Evolutionary conservation across 2,329 filamentous ascomycete genomes (phyloP).

Genomic region (Diplocarpon rosae): DNA sequence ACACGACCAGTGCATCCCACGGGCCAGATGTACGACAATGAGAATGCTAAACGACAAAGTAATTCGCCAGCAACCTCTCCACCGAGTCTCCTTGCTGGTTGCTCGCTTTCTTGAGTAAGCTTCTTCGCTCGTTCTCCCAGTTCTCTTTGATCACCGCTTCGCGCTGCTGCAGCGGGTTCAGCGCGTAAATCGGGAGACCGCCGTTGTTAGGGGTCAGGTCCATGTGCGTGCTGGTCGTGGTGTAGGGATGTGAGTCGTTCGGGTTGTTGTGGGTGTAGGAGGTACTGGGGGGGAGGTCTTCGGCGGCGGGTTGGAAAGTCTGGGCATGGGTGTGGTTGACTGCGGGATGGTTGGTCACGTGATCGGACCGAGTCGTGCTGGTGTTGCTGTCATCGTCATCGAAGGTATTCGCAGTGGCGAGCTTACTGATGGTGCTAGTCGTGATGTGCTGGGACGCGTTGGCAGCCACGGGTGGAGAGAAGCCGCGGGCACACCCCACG

Average conservation of each 20-base stretch:
- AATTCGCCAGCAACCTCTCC: slow-evolving; percentile 20
- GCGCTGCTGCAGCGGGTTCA: slow-evolving; percentile 37
- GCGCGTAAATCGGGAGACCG: slow-evolving; percentile 26
- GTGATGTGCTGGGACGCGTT: slow-evolving; percentile 4
- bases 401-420: neutral
- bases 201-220: neutral
- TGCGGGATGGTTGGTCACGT: neutral
- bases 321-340: neutral
- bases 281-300: no score
- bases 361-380: slow-evolving; percentile 2
- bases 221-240: neutral
- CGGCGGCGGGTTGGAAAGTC: no score
- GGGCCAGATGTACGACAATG: neutral
- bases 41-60: slow-evolving; percentile 17
- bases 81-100: slow-evolving; percentile 17
- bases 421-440: slow-evolving; percentile 3
- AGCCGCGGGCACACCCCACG: slow-evolving; percentile 2
- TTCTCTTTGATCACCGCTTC: slow-evolving; percentile 37
- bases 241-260: neutral
- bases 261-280: neutral
- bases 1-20: no score
- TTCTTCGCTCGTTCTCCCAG: slow-evolving; percentile 33
- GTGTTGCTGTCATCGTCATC: neutral
- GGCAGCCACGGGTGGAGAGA: slow-evolving; percentile 6
- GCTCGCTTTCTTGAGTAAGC: slow-evolving; percentile 23